Conservation (phyloP, 2,329 filamentous ascomycete species). For the Spiromastix sp. region DNA sequence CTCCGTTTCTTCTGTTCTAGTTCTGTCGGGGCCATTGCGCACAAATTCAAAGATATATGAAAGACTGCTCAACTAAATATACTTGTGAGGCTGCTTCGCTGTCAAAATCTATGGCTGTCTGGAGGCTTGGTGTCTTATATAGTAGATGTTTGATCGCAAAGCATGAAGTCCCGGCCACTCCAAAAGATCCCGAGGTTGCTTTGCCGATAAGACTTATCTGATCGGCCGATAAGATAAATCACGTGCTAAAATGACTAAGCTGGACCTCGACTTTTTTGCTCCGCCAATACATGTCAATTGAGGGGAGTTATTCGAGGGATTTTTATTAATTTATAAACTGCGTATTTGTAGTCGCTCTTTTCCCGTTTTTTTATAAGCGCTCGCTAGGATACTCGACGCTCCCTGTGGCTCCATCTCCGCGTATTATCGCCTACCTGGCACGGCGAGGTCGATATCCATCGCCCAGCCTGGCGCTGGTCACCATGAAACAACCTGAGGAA, state of each 20-base stretch:
- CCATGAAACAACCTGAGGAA: slow-evolving; percentile 17
- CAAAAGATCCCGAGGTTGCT: no score
- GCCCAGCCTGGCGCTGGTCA: slow-evolving; percentile 28
- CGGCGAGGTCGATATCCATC: slow-evolving; percentile 24
- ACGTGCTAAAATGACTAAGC: no score
- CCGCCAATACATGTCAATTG: no score
- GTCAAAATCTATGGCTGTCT: background rate
- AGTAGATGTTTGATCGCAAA: background rate
- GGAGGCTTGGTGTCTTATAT: background rate
- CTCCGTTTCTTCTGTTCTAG: slow-evolving; percentile 48
- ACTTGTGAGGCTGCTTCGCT: background rate
- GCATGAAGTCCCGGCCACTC: no score
- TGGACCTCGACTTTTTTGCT: no score
- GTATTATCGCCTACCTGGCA: slow-evolving; percentile 29
- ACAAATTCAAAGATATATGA: no score
- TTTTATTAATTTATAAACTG: background rate
- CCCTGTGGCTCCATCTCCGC: slow-evolving; percentile 28
- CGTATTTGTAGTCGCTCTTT: background rate
- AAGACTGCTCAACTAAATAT: no score
- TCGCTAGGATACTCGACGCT: background rate
- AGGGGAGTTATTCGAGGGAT: no score
- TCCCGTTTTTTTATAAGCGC: background rate
- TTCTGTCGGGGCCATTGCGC: slow-evolving; percentile 20
- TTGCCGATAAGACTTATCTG: no score
- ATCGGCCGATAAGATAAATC: no score